These are phyloP conservation scores for Diplotaxis tenuifolia DNA, from an alignment of 345 rosid genomes.

Conservation along the genomic window DNA sequence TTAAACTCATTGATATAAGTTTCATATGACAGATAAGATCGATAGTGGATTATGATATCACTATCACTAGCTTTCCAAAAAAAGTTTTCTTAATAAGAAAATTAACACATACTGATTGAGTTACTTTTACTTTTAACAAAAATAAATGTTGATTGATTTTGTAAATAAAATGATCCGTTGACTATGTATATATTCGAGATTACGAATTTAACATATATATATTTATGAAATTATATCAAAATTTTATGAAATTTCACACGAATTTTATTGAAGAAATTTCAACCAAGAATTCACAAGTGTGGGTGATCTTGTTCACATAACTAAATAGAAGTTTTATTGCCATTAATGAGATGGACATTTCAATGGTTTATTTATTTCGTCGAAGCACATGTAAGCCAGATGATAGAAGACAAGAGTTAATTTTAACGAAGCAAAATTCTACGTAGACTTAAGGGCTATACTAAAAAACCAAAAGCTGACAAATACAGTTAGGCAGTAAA, in stretches of 20 bases:
- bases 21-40: neutral
- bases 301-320: too few relatives aligned
- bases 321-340: neutral
- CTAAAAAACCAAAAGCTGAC: conserved; percentile 30
- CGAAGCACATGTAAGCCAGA: conserved; percentile 25
- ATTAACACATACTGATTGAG: neutral
- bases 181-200: neutral
- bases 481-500: conserved; percentile 29
- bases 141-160: neutral
- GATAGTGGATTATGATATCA: neutral
- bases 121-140: neutral
- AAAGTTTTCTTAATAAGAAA: neutral
- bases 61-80: neutral
- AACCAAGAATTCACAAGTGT: too few relatives aligned
- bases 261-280: neutral
- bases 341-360: neutral
- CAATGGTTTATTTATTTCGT: neutral
- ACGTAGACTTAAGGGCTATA: conserved; percentile 21
- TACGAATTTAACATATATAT: too few relatives aligned
- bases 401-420: conserved; percentile 1
- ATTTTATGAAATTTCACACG: neutral
- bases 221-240: too few relatives aligned
- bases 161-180: neutral
- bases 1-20: neutral
- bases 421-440: conserved; percentile 16